Percentiles rank a stretch among this genome's conserved stretches.
phyloP scores from a whole-genome alignment of 768 basidiomycete genomes.

The Astraeus odoratus region DNA sequence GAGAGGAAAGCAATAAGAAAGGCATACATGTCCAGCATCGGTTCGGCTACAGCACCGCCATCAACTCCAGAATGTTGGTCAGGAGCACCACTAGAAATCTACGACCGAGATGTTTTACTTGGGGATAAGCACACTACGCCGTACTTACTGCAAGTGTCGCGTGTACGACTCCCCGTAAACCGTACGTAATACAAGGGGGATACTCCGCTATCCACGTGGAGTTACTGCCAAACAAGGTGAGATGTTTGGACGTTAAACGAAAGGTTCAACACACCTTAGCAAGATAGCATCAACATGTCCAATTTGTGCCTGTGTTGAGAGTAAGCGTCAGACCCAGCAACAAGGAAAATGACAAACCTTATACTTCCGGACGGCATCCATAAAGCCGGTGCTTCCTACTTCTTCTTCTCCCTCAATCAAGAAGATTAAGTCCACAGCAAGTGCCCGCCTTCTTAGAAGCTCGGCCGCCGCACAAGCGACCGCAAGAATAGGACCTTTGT shows the following conservation, averaged over 20 bases:
- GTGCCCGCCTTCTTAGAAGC: constrained; percentile 59
- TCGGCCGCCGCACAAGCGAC: constrained; percentile 86
- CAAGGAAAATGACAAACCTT: constrained; percentile 43
- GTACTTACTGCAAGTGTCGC: constrained; percentile 61
- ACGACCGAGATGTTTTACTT: background rate
- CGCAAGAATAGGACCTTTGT: constrained; percentile 94
- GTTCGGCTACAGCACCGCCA: constrained; percentile 82
- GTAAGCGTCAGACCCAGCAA: constrained; percentile 1
- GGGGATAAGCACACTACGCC: background rate
- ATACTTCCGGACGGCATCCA: constrained; percentile 62
- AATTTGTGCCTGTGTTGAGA: constrained; percentile 54
- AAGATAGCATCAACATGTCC: constrained; percentile 86
- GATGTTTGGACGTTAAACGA: background rate
- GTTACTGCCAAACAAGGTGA: constrained; percentile 47
- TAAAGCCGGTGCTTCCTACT: constrained; percentile 84
- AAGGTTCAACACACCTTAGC: constrained; percentile 49
- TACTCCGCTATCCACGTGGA: constrained; percentile 96
- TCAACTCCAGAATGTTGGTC: constrained; percentile 94
- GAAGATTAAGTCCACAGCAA: constrained; percentile 84
- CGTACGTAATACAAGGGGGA: constrained; percentile 91
- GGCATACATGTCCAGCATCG: constrained; percentile 85
- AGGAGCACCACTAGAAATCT: constrained; percentile 67
- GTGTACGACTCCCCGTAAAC: constrained; percentile 89
- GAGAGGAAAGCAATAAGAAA: constrained; percentile 9
- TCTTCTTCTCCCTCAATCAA: constrained; percentile 97